phyloP scores from a whole-genome alignment of 2,329 filamentous ascomycete species.

The Mariannaea sp. region DNA sequence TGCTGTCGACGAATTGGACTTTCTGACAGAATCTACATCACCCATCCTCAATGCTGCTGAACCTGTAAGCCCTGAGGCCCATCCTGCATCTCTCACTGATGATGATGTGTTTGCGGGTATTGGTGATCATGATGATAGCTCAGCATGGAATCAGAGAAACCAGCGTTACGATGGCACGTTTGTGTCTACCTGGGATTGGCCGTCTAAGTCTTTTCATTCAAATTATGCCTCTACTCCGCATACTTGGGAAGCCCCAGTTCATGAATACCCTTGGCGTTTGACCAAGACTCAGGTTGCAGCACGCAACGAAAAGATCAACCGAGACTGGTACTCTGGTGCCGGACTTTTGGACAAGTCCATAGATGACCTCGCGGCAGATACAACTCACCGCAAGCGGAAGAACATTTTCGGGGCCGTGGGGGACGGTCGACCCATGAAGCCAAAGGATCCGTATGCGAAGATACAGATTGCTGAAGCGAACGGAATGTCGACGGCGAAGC shows the following conservation, averaged over 20 bases:
- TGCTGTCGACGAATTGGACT: constrained; percentile 27
- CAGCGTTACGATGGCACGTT: background rate
- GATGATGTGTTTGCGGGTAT: constrained; percentile 6
- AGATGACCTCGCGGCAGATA: constrained; percentile 39
- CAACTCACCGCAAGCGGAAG: constrained; percentile 35
- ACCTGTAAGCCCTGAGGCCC: constrained; percentile 5
- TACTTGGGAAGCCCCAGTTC: constrained; percentile 17
- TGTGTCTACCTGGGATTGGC: constrained; percentile 13
- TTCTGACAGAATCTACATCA: constrained; percentile 16
- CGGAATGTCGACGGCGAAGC: constrained; percentile 44
- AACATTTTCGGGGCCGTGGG: constrained; percentile 46
- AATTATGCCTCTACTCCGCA: constrained; percentile 16
- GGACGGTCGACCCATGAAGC: constrained; percentile 41
- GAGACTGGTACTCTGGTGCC: constrained; percentile 48
- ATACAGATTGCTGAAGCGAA: constrained; percentile 48
- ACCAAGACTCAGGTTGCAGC: constrained; percentile 31
- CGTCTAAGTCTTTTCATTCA: constrained; percentile 3
- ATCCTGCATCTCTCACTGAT: background rate
- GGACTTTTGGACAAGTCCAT: constrained; percentile 43
- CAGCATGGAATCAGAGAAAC: background rate
- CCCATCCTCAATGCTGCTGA: constrained; percentile 9
- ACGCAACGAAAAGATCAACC: constrained; percentile 40
- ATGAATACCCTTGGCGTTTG: constrained; percentile 24
- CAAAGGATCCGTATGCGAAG: constrained; percentile 32
- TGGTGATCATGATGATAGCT: background rate